Percentiles rank a stretch among this genome's conserved stretches.
These are phyloP conservation scores for Xylariaceae sp. DNA, from an alignment of 2,329 filamentous ascomycete species.

Conservation along the genomic window DNA sequence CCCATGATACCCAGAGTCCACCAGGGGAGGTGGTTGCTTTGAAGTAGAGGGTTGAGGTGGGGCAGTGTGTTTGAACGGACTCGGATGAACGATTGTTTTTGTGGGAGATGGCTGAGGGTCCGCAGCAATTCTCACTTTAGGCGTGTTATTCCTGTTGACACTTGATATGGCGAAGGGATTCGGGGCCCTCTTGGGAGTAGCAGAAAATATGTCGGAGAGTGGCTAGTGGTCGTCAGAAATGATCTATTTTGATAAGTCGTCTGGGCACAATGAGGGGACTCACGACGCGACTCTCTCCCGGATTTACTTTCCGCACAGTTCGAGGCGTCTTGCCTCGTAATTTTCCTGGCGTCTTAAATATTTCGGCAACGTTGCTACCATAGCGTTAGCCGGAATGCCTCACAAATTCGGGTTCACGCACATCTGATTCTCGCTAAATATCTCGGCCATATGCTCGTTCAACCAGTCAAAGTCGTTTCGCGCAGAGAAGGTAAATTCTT, in stretches of 20 bases:
- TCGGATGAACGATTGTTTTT: slow-evolving; percentile 39
- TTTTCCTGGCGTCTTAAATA: slow-evolving; percentile 94
- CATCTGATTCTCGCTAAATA: slow-evolving; percentile 87
- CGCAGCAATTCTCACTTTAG: slow-evolving; percentile 62
- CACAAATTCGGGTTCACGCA: slow-evolving; percentile 51
- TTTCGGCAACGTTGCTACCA: slow-evolving; percentile 80
- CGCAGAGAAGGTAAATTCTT: slow-evolving; percentile 91
- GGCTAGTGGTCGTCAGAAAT: slow-evolving; percentile 47
- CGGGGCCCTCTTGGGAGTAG: slow-evolving; percentile 56
- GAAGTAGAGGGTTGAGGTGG: slow-evolving; percentile 34
- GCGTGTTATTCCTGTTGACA: slow-evolving; percentile 53
- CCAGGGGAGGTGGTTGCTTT: slow-evolving; percentile 40
- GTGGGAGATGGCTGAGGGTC: slow-evolving; percentile 45
- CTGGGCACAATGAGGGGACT: slow-evolving; percentile 37
- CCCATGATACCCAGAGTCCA: slow-evolving; percentile 74
- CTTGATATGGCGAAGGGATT: slow-evolving; percentile 57
- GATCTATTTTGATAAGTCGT: slow-evolving; percentile 8
- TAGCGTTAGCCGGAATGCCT: slow-evolving; percentile 33
- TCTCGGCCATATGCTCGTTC: slow-evolving; percentile 96
- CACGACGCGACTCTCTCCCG: slow-evolving; percentile 65
- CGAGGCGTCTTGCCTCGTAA: slow-evolving; percentile 80
- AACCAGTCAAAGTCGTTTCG: slow-evolving; percentile 97
- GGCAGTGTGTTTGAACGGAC: slow-evolving; percentile 39
- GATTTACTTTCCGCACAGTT: slow-evolving; percentile 64
- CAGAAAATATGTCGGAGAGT: slow-evolving; percentile 60